phyloP scores from a whole-genome alignment of 257 asterid species.

The Avicennia marina region DNA sequence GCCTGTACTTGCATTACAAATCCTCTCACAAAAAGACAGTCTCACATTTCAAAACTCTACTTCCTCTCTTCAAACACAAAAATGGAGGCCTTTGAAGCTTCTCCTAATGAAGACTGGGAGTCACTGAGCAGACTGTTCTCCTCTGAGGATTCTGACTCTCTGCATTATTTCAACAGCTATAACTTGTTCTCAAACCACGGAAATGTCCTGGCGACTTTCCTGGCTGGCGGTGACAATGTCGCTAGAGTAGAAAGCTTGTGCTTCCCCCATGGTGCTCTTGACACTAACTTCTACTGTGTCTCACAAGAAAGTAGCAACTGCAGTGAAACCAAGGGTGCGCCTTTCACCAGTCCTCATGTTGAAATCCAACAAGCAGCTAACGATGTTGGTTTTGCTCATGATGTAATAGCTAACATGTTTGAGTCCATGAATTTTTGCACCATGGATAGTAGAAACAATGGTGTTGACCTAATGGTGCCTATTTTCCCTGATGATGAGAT shows the following conservation, averaged over 20 bases:
- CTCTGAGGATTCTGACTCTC: background rate
- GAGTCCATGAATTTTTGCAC: slow-evolving; percentile 28
- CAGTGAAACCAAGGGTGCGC: slow-evolving; percentile 21
- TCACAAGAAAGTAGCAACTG: slow-evolving; percentile 58
- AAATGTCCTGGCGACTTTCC: background rate
- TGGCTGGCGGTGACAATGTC: background rate
- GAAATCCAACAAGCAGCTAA: background rate
- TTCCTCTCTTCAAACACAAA: background rate
- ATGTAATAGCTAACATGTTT: slow-evolving; percentile 7
- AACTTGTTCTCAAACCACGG: no score
- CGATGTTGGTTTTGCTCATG: slow-evolving; percentile 14
- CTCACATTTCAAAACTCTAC: background rate
- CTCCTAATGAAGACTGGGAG: slow-evolving; percentile 6
- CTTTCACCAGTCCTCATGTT: background rate
- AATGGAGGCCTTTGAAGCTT: slow-evolving; percentile 6
- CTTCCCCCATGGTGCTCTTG: slow-evolving; percentile 10
- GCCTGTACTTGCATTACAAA: slow-evolving; percentile 6
- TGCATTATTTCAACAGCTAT: background rate
- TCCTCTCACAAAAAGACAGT: background rate
- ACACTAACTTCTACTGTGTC: slow-evolving; percentile 22
- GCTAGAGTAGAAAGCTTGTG: background rate
- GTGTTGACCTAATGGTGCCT: slow-evolving; percentile 8
- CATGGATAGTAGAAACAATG: slow-evolving; percentile 18
- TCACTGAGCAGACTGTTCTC: slow-evolving; percentile 5
- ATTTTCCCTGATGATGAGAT: slow-evolving; percentile 23